A percentile compares a stretch with the other conserved stretches of the same genome.
These are phyloP conservation scores for Alternaria postmessia DNA, from an alignment of 2,329 filamentous ascomycete species.

Conservation along the genomic window DNA sequence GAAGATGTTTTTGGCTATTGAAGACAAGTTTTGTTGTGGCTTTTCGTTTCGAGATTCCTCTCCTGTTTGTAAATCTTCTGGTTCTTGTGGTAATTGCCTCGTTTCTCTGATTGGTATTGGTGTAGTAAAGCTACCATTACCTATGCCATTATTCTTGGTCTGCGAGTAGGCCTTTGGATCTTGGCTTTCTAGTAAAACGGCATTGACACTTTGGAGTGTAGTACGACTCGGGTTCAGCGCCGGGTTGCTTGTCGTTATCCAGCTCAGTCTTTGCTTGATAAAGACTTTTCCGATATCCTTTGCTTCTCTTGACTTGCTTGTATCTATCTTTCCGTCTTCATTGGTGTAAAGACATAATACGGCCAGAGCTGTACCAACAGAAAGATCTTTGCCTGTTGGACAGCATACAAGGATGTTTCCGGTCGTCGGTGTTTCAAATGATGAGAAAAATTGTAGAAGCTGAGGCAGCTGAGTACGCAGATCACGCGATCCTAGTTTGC, in stretches of 20 bases:
- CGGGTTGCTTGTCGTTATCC: constrained; percentile 80
- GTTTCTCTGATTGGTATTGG: neutral
- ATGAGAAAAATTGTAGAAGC: constrained; percentile 64
- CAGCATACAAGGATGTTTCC: constrained; percentile 65
- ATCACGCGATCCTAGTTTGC: constrained; percentile 83
- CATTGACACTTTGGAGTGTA: constrained; percentile 91
- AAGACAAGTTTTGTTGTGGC: neutral
- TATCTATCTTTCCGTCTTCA: constrained; percentile 61
- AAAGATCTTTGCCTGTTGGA: constrained; percentile 79
- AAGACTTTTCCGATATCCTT: constrained; percentile 71
- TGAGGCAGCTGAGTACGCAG: constrained; percentile 74
- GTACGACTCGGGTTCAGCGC: constrained; percentile 83
- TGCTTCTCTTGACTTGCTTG: constrained; percentile 2
- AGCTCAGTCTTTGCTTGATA: constrained; percentile 80
- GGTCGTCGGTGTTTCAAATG: neutral
- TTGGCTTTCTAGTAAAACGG: constrained; percentile 72
- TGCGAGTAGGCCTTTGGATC: constrained; percentile 9
- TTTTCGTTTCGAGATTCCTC: neutral
- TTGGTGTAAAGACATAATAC: constrained; percentile 77
- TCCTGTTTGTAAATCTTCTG: neutral
- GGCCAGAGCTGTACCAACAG: constrained; percentile 78
- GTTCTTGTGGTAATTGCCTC: neutral
- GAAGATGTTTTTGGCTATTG: constrained; percentile 22
- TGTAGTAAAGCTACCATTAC: neutral
- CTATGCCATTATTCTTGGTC: neutral